These are phyloP conservation scores for Russula olivacea DNA, from an alignment of 768 basidiomycete genomes.

Conservation along the genomic window DNA sequence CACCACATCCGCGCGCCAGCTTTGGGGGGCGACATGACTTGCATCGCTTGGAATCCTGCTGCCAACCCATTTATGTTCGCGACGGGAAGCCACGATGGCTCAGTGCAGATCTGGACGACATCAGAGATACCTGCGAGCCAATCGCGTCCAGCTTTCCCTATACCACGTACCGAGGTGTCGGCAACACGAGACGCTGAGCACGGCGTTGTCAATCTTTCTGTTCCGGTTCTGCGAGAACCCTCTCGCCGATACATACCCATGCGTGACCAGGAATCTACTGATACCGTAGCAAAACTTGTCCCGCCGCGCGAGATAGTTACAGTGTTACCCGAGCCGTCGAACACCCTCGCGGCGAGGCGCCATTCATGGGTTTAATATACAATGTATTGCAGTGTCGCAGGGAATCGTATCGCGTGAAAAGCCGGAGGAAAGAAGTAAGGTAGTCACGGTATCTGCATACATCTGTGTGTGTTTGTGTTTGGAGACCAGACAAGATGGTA, in stretches of 20 bases:
- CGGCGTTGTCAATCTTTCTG: background rate
- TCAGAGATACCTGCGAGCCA: background rate
- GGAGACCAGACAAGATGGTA: background rate
- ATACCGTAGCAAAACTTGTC: background rate
- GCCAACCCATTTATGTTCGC: constrained; percentile 62
- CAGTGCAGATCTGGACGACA: constrained; percentile 63
- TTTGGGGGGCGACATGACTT: constrained; percentile 61
- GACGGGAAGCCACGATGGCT: constrained; percentile 73
- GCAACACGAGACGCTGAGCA: background rate
- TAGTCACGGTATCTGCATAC: no score
- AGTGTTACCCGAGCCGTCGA: background rate
- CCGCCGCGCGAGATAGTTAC: background rate
- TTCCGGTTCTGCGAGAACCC: constrained; percentile 2
- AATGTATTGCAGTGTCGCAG: no score
- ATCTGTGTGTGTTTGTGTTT: no score
- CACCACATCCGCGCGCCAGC: constrained; percentile 63
- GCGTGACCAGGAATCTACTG: background rate
- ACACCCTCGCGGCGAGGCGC: background rate
- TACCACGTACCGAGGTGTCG: constrained; percentile 2
- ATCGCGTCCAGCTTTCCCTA: constrained; percentile 1
- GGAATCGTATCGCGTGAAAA: no score
- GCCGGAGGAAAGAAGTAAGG: no score
- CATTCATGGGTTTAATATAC: constrained; percentile 13
- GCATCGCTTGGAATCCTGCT: constrained; percentile 73
- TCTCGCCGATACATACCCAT: background rate